Evolutionary conservation across 75 land plant species (phyloP).

Genomic region (Azolla pinnata): DNA sequence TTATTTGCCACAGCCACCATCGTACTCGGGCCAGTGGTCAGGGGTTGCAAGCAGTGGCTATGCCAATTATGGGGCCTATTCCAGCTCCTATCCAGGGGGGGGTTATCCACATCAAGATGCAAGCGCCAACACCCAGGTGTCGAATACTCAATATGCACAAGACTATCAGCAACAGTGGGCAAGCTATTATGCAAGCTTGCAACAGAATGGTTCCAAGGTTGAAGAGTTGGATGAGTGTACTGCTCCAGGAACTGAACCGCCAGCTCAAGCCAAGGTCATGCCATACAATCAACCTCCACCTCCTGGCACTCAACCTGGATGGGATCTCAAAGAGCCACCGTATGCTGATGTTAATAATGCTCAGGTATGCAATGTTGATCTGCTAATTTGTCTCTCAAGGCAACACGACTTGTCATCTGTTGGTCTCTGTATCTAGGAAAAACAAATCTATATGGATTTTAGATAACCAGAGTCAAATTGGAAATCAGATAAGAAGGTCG

Average conservation of each 20-base stretch:
- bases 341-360: constrained; percentile 20
- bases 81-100: constrained; percentile 33
- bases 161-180: constrained; percentile 60
- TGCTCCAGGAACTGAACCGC: constrained; percentile 61
- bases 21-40: constrained; percentile 56
- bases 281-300: constrained; percentile 53
- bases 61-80: constrained; percentile 35
- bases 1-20: too few species aligned
- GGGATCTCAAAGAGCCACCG: constrained; percentile 33
- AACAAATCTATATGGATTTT: too few species aligned
- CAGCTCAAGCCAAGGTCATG: constrained; percentile 16
- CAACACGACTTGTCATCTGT: too few species aligned
- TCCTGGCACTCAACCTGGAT: constrained; percentile 46
- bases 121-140: constrained; percentile 21
- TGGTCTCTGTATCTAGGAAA: too few species aligned
- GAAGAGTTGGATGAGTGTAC: constrained; percentile 34
- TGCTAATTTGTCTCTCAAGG: too few species aligned
- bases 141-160: constrained; percentile 36
- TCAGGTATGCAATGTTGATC: too few species aligned
- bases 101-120: constrained; percentile 16
- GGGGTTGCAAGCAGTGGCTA: constrained; percentile 38
- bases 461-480: too few species aligned
- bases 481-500: too few species aligned
- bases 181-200: constrained; percentile 42
- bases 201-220: constrained; percentile 11